These are phyloP conservation scores for Ramaria rubella DNA, from an alignment of 768 basidiomycete species.

Conservation along the genomic window DNA sequence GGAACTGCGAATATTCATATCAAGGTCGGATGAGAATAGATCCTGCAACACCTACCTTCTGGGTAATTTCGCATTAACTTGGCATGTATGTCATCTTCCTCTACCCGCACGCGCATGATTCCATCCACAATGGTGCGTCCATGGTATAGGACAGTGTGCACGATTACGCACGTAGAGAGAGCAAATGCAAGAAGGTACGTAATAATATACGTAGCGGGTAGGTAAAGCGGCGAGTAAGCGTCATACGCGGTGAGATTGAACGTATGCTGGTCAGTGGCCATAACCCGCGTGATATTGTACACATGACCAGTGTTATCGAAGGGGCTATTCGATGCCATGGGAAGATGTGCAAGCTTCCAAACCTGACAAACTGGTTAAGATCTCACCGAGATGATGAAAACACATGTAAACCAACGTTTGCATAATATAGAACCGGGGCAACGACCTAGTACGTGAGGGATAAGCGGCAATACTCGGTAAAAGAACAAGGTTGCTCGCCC, in stretches of 20 bases:
- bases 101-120: conserved; percentile 18
- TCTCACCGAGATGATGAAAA: not conserved
- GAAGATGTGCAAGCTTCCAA: conserved; percentile 37
- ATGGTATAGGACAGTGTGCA: conserved; percentile 38
- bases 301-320: conserved; percentile 35
- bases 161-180: conserved; percentile 32
- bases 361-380: conserved; percentile 16
- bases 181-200: conserved; percentile 37
- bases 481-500: conserved; percentile 18
- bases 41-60: conserved; percentile 23
- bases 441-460: conserved; percentile 20
- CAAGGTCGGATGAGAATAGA: not conserved
- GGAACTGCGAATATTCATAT: conserved; percentile 1
- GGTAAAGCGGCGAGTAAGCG: conserved; percentile 39
- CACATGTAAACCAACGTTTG: conserved; percentile 16
- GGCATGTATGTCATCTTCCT: conserved; percentile 41
- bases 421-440: conserved; percentile 15
- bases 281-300: conserved; percentile 34
- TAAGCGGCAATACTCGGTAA: not conserved
- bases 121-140: conserved; percentile 30
- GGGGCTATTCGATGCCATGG: conserved; percentile 31
- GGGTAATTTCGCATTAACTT: conserved; percentile 41
- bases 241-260: conserved; percentile 36
- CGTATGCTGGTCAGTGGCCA: conserved; percentile 21
- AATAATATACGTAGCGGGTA: conserved; percentile 35